phyloP scores from a whole-genome alignment of 768 basidiomycete species.

The Kwoniella heveanensis region DNA sequence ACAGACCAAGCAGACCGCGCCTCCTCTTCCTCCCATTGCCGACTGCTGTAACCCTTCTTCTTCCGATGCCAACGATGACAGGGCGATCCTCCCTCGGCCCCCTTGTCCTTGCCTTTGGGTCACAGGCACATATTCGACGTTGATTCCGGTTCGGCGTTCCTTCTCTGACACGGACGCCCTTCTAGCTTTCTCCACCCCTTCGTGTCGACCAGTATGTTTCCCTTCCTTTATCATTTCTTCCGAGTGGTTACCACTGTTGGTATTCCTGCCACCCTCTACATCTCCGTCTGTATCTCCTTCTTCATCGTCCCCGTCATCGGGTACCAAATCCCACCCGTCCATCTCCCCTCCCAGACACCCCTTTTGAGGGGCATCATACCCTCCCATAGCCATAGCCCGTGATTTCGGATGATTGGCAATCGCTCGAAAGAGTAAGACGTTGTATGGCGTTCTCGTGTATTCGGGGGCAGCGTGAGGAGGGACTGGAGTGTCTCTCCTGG shows the following conservation, averaged over 20 bases:
- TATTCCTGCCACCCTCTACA: too few species aligned
- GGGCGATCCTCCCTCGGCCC: background rate
- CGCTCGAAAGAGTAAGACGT: constrained; percentile 19
- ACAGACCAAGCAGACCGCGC: constrained; percentile 29
- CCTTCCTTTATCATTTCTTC: background rate
- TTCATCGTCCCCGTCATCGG: too few species aligned
- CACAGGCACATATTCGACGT: background rate
- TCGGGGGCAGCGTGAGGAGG: background rate
- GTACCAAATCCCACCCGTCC: constrained; percentile 3
- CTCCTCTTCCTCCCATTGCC: background rate
- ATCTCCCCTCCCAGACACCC: constrained; percentile 13
- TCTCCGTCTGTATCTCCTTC: too few species aligned
- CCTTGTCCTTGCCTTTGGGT: too few species aligned
- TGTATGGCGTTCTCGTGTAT: constrained; percentile 23
- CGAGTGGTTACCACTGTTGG: too few species aligned
- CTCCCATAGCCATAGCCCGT: constrained; percentile 19
- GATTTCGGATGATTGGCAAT: constrained; percentile 31
- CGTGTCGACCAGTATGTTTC: too few species aligned
- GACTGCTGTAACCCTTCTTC: background rate
- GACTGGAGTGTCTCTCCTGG: background rate
- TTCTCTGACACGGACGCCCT: background rate
- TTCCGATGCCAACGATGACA: background rate
- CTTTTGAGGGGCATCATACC: constrained; percentile 17
- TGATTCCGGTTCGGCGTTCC: background rate
- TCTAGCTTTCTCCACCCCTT: background rate